A percentile compares a stretch with the other conserved stretches of the same genome.
phyloP scores from a whole-genome alignment of 768 basidiomycete species.

The Mycena olivaceomarginata region DNA sequence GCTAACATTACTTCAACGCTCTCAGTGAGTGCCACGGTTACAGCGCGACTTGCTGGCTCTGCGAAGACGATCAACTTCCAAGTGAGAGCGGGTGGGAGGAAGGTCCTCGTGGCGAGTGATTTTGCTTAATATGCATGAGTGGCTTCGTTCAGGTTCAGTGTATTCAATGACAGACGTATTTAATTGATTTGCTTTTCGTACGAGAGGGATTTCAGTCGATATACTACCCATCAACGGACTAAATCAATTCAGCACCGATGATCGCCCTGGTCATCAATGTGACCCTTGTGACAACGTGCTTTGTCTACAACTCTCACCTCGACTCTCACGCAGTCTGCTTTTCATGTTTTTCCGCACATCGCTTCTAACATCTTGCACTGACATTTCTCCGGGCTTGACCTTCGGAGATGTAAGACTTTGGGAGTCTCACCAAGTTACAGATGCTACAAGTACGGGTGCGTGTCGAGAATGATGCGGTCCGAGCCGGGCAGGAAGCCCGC shows the following conservation, averaged over 20 bases:
- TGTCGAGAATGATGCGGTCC: too few relatives aligned
- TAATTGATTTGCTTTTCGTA: slow-evolving; percentile 10
- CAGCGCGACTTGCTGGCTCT: neutral
- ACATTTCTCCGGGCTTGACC: slow-evolving; percentile 9
- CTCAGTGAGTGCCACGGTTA: neutral
- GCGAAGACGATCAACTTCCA: neutral
- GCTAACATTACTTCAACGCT: slow-evolving; percentile 20
- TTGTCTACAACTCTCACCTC: neutral
- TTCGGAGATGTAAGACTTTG: slow-evolving; percentile 5
- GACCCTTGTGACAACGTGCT: slow-evolving; percentile 5
- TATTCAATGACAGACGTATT: slow-evolving; percentile 8
- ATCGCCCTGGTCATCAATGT: slow-evolving; percentile 9
- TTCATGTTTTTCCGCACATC: slow-evolving; percentile 7
- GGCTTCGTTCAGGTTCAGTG: slow-evolving; percentile 9
- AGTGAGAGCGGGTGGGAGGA: neutral
- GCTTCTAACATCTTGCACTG: slow-evolving; percentile 5
- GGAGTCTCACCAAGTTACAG: slow-evolving; percentile 9
- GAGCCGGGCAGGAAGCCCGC: too few relatives aligned
- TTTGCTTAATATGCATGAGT: slow-evolving; percentile 12
- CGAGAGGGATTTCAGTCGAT: slow-evolving; percentile 5
- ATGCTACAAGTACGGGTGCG: too few relatives aligned
- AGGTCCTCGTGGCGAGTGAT: neutral
- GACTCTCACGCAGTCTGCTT: too few relatives aligned
- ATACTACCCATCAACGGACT: slow-evolving; percentile 9
- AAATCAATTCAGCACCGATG: slow-evolving; percentile 9